Evolutionary conservation across 2,329 filamentous ascomycete species (phyloP), one percentile per base, ranked within the genome.

Genomic region (Penicillium sp.): DNA sequence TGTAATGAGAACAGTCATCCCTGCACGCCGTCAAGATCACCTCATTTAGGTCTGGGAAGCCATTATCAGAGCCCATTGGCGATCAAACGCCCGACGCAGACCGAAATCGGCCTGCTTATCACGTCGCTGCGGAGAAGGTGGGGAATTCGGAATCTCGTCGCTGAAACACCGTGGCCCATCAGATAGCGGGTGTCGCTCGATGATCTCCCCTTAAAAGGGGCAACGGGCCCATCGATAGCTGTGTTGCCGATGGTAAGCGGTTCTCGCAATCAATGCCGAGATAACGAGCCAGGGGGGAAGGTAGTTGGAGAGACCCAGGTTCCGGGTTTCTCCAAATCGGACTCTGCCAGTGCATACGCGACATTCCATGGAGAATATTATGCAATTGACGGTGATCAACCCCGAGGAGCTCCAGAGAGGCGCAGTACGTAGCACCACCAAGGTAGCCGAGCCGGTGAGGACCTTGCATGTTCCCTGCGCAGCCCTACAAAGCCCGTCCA

Each of bases 21-120:
- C 33, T 18, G 33, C 23, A 26, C 30, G 10, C 17, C 17, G 34
- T 29, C n/a, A 29, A 30, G 40, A 47, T 43, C 26, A 29, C 38
- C 25, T 19, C 42, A 55, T 56, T 63, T n/a, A n/a, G n/a, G n/a
- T n/a, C n/a, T 58, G 52, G 33, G 17, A 11, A 14, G 59, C 59
- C 15, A 11, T 26, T 50, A 44, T 34, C 30, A 25, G 15, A 33
- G 13, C 7, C 14, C 20, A n/a, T n/a, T n/a, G n/a, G n/a, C n/a
- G n/a, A n/a, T n/a, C n/a, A n/a, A n/a, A n/a, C n/a, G n/a, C n/a
- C n/a, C n/a, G n/a, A n/a, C n/a, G n/a, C n/a, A 27, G 17, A 34
- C 26, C 43, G 47, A 44, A 33, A 44, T 42, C 33, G 40, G 26
- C 4, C 11, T 20, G 32, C 39, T 36, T 46, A 46, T 46, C 39